Evolutionary conservation across 2,329 filamentous ascomycete species (phyloP), one percentile per base, ranked within the genome.

Genomic region (Decorospora gaudefroyi): DNA sequence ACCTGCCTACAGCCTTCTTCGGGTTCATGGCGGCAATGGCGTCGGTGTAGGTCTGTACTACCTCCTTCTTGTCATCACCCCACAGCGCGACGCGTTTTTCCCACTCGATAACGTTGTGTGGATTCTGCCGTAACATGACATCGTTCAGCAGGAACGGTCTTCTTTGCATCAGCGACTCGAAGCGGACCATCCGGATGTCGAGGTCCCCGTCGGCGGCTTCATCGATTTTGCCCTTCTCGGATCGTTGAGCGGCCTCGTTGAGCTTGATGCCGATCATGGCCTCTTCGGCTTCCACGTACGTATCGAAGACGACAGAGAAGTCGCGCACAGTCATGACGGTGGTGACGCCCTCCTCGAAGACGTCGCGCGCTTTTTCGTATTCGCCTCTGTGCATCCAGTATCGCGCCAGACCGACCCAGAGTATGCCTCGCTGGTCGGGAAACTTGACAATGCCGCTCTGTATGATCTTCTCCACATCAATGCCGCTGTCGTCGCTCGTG

Each of bases 241-340:
- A 84, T 29, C 91, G 85, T 34, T 76, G 74, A 5, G 90, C 87
- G 1, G 91, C 91, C 40, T 88, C 81, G 60, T 97, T 91, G 85
- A 99, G 95, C 59, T 97, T 78, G 33, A 86, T 86, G 10, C 88
- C 86, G 53, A 97, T 96, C 57, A 97, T 86, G 0, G 91, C 92
- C 73, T 99, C 95, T 70, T 99, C 93, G 51, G 96, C 96, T 71
- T 99, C 93, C 21, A 88, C 86, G 64, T 97, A 99, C 0, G 91
- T 88, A 70, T 99, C 93, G 61, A 99, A 99, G 31, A 97, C 86
- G 42, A 97, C 82, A 1, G 91, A 95, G 65, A 99, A 99, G 72
- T 99, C 93, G 42, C 93, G 86, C 30, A 99, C 91, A 2, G 93
- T 99, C 92, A 97, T 97, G 52, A 96, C 95, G 1, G 92, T 97